Base-by-base conservation (phyloP, 2,329 filamentous ascomycete species). In the Fusarium incarnatum region DNA sequence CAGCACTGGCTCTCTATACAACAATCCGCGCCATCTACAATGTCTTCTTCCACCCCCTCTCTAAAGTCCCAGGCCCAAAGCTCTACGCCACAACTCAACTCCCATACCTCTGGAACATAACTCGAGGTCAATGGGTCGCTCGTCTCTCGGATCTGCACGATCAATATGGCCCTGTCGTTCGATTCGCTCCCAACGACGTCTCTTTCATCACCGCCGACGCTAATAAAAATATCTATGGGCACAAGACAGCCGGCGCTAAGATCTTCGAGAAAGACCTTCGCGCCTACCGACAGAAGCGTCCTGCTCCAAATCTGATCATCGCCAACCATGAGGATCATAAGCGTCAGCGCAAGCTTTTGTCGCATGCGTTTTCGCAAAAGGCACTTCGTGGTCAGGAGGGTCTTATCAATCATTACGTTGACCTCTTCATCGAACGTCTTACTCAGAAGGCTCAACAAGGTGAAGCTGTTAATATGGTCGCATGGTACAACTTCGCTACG, bases 201-300 rank as follows among this genome's bases (percentile, higher is more conserved):
- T 64, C 61, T 1, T 64, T 64, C 15, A 64, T 64, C 9, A 64
- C 61, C 1, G 59, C 37, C 4, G 50, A 48, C 25, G 61, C 61
- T 3, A 25, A 22, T 3, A 64, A 64, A 4, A 64, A 41, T 1
- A 64, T 64, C 0, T 64, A 64, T 2, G 59, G 50, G 0, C 61
- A 64, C 12, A 64, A 64, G 6, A 6, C 50, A 0, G 12, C 37
- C 8, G 44, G 61, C 0, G 10, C 45, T 0, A 32, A 46, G 2
- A 23, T 23, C 0, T 64, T 64, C 6, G 15, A 27, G 3, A 64
- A 64, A 2, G 61, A 64, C 8, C 28, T 45, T 3, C 49, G 61
- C 1, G 13, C 37, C 5, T 64, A 64, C 16, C 15, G 59, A n/a
- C 61, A 64, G 10, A 20, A 20, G 0, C 49, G 49, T 1, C 44